Evolutionary conservation across 2,329 filamentous ascomycete genomes (phyloP).

Genomic region (Alternaria gaisen): DNA sequence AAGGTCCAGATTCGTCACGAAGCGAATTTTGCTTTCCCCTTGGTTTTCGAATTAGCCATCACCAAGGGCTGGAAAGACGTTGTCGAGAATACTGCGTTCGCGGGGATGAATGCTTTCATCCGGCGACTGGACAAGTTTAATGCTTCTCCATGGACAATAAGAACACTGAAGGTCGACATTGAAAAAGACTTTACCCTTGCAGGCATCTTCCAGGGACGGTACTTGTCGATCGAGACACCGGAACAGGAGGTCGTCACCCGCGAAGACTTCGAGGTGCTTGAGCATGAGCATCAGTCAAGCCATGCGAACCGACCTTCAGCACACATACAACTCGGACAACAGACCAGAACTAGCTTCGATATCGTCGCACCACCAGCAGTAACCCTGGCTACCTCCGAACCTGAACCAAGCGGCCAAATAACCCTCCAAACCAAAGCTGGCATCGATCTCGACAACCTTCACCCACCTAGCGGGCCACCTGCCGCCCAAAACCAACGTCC

Average conservation of each 20-base stretch:
- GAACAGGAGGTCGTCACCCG: constrained; percentile 49
- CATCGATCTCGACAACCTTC: constrained; percentile 49
- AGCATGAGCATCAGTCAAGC: constrained; percentile 31
- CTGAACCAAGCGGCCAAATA: constrained; percentile 14
- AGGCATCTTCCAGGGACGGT: constrained; percentile 57
- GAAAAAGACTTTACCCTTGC: constrained; percentile 54
- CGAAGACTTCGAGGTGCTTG: constrained; percentile 54
- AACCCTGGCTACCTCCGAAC: neutral
- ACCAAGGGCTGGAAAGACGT: constrained; percentile 49
- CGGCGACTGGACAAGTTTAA: constrained; percentile 55
- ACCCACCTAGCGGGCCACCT: constrained; percentile 29
- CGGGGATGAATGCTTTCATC: constrained; percentile 55
- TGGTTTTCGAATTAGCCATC: constrained; percentile 54
- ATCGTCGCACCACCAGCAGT: neutral
- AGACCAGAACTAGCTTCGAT: neutral
- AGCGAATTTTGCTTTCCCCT: constrained; percentile 59
- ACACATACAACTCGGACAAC: constrained; percentile 24
- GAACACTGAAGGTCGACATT: constrained; percentile 52
- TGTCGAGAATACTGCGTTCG: constrained; percentile 52
- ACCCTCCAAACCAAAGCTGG: constrained; percentile 64
- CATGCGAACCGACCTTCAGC: constrained; percentile 24
- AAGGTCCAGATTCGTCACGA: constrained; percentile 64
- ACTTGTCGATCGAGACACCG: constrained; percentile 55
- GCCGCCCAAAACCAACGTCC: constrained; percentile 31
- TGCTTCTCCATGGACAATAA: constrained; percentile 51